Evolutionary conservation across 2,329 filamentous ascomycete genomes (phyloP), one percentile per base, ranked within the genome.

Genomic region (Chaetomium olivaceum): DNA sequence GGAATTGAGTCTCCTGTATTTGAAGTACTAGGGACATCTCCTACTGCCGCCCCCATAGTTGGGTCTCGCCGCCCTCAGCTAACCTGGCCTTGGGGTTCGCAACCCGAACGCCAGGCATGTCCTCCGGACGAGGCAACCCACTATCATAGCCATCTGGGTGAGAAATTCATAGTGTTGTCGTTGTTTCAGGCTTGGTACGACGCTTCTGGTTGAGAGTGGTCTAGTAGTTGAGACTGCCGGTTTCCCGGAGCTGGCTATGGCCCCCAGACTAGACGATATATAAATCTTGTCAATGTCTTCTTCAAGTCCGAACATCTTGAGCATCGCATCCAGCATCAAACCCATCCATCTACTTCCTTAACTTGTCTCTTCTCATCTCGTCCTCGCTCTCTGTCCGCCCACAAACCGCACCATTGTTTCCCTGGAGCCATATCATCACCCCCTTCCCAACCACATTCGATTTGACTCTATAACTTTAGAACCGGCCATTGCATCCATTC

Each of bases 71-170:
- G 11, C 12, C 11, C 14, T 23, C 21, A 27, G 51, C 29, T 48
- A 56, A 19, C 52, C 52, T 2, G 55, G 55, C 55, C 55, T 43
- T 19, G 31, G 1, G 55, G 31, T 19, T 57, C 21, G 21, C 55
- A 43, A 43, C 55, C 55, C n/a, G 8, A 57, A 16, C n/a, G 4
- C 54, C 54, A 23, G 54, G 54, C 54, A 57, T 55, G 52, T 57
- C 54, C 54, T 12, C 23, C 11, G 27, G 33, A 57, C 55, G 33
- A 39, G n/a, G 21, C n/a, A 57, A 5, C 55, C 31, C 19, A 25
- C 33, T 7, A 57, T 19, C 31, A 57, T 57, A 43, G 14, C 21
- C 33, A 33, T 16, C 23, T 9, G 11, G 11, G 19, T 56, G 27
- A n/a, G 19, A 56, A 36, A 3, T 12, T 2, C 16, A 9, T 33